Evolutionary conservation across 805 yeast species (phyloP), one percentile per base, ranked within the genome.

Genomic region (Metschnikowia colocasiae): DNA sequence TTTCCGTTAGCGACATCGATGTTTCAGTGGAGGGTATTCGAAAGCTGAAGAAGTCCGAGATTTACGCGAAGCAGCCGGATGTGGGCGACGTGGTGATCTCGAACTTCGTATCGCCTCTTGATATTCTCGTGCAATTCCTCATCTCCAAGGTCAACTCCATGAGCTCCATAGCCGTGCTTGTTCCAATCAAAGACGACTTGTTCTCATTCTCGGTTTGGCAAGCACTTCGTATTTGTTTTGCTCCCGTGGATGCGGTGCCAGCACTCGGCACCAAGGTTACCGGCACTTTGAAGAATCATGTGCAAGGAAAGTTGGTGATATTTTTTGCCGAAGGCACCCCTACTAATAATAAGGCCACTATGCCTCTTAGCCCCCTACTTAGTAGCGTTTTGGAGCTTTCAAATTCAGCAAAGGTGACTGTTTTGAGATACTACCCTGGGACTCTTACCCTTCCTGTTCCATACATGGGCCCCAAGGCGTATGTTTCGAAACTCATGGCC

Each of bases 301-400:
- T 64, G 18, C 60, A 62, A 3, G 69, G 73, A n/a, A 74, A 76
- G 35, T 67, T 60, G 73, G 72, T 81, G 3, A 82, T 76, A 44
- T 55, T 85, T 19, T 80, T 89, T 48, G 73, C 83, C 2, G 97
- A 90, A 59, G 96, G 96, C 0, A 87, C 96, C 0, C 75, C 96
- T 0, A 81, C 96, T 0, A 92, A 91, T 60, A 94, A 95, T 43
- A 82, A 82, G 51, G 82, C 90, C 0, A 60, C 91, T 1, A 71
- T 91, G 51, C 81, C 88, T 3, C 77, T 86, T 46, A 67, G 69
- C 7, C 48, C 44, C 34, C 16, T 18, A n/a, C 6, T 16, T 3
- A 43, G 40, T 20, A 27, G 29, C 5, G 38, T 31, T 38, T 26
- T 50, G 19, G 43, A 31, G 38, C 45, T 33, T 43, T 36, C 42